Conservation (phyloP, 192 early-diverging fungal genomes). For the Kickxella alabastrina region DNA sequence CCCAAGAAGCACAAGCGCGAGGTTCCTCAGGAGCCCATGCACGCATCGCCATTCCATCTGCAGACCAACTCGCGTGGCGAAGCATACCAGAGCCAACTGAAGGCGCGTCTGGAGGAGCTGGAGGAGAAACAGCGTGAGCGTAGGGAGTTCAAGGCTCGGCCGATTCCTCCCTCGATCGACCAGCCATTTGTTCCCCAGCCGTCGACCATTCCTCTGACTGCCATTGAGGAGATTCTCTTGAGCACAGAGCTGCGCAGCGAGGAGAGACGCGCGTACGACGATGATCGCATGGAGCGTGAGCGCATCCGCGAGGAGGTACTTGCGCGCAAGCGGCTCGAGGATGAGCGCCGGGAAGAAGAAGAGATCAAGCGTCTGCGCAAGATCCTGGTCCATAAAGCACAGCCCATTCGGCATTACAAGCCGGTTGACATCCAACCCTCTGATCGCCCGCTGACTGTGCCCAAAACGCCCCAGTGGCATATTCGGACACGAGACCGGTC, state of each 20-base stretch:
- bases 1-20: constrained; percentile 39
- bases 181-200: constrained; percentile 61
- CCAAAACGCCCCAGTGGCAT: constrained; percentile 48
- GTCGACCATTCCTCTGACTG: constrained; percentile 47
- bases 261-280: constrained; percentile 65
- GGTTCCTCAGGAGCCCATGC: constrained; percentile 45
- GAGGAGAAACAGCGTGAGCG: constrained; percentile 35
- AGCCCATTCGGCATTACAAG: constrained; percentile 57
- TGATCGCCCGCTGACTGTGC: constrained; percentile 54
- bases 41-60: constrained; percentile 59
- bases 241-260: constrained; percentile 59
- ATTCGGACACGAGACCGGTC: constrained; percentile 25
- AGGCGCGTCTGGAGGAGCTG: constrained; percentile 49
- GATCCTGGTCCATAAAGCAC: constrained; percentile 56
- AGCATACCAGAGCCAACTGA: constrained; percentile 39
- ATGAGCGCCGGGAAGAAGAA: constrained; percentile 55
- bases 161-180: constrained; percentile 46
- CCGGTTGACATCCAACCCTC: constrained; percentile 55
- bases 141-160: constrained; percentile 57
- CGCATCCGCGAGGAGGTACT: constrained; percentile 55
- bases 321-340: constrained; percentile 47
- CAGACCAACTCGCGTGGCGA: constrained; percentile 54
- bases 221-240: constrained; percentile 48
- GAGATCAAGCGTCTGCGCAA: constrained; percentile 57
- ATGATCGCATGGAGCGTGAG: constrained; percentile 49